Conservation (phyloP, 208 protist species). For the Acanthamoeba royreba region DNA sequence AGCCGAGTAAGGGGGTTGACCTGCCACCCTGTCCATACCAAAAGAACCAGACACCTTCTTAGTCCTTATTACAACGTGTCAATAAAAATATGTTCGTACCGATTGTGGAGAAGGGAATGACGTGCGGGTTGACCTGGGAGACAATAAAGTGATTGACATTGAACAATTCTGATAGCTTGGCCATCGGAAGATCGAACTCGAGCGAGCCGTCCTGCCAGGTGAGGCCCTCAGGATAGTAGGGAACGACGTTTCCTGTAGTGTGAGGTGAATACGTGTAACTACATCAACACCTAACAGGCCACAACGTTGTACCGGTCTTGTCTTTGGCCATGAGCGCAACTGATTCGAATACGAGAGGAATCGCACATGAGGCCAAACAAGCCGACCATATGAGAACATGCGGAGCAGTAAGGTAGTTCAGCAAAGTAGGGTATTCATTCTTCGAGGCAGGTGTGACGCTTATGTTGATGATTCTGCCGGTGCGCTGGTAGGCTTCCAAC, state of each 20-base stretch:
- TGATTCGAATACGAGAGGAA: constrained; percentile 53
- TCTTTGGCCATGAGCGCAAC: constrained; percentile 65
- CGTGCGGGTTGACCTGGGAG: constrained; percentile 71
- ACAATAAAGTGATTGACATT: constrained; percentile 82
- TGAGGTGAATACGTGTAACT: neutral
- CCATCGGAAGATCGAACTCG: constrained; percentile 72
- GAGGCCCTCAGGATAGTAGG: neutral
- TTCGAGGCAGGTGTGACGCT: constrained; percentile 35
- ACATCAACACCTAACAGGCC: neutral
- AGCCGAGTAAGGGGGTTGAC: neutral
- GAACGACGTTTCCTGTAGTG: neutral
- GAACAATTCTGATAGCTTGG: constrained; percentile 75
- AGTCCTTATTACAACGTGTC: neutral
- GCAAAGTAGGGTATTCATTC: constrained; percentile 54
- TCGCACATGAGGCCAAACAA: constrained; percentile 53
- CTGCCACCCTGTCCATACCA: neutral
- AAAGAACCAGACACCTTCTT: neutral
- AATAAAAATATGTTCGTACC: neutral
- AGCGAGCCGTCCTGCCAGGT: constrained; percentile 57
- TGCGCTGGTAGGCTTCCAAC: constrained; percentile 67
- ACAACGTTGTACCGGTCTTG: neutral
- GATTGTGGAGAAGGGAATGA: constrained; percentile 64
- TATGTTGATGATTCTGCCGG: constrained; percentile 69
- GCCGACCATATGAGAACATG: constrained; percentile 66
- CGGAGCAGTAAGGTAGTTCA: constrained; percentile 76